These are phyloP conservation scores for Darksidea phi DNA, from an alignment of 495 filamentous ascomycete genomes.

Conservation along the genomic window DNA sequence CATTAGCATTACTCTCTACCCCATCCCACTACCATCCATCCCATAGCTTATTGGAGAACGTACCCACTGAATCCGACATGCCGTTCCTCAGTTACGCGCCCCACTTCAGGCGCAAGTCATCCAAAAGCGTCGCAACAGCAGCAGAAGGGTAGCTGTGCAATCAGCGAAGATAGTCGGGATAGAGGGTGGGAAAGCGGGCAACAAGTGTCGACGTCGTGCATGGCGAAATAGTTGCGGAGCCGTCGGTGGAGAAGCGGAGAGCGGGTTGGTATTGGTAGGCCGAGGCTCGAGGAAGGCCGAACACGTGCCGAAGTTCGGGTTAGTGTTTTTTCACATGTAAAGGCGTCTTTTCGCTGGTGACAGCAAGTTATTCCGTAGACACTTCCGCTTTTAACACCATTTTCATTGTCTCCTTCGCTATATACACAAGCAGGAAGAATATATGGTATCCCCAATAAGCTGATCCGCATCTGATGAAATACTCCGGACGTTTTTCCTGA, in stretches of 20 bases:
- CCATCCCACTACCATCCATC: not conserved
- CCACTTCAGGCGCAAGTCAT: conserved; percentile 15
- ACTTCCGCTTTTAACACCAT: no score
- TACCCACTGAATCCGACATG: conserved; percentile 39
- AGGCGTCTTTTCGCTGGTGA: no score
- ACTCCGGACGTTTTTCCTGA: no score
- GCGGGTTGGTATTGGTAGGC: not conserved
- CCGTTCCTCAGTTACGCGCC: conserved; percentile 13
- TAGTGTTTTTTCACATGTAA: no score
- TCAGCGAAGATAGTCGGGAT: conserved; percentile 3
- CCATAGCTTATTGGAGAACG: conserved; percentile 2
- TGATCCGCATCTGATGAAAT: no score
- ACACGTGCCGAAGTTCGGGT: not conserved
- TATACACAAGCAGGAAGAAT: no score
- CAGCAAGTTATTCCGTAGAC: no score
- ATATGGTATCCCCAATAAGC: no score
- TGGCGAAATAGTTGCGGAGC: conserved; percentile 35
- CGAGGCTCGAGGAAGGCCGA: not conserved
- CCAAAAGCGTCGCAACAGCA: conserved; percentile 20
- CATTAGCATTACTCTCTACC: conserved; percentile 4
- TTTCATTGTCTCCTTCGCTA: no score
- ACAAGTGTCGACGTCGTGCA: conserved; percentile 28
- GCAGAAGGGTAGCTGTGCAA: not conserved
- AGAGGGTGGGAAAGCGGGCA: not conserved
- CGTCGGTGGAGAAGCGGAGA: conserved; percentile 18